Conservation (phyloP, 2,329 filamentous ascomycete genomes). For the Mariannaea elegans region DNA sequence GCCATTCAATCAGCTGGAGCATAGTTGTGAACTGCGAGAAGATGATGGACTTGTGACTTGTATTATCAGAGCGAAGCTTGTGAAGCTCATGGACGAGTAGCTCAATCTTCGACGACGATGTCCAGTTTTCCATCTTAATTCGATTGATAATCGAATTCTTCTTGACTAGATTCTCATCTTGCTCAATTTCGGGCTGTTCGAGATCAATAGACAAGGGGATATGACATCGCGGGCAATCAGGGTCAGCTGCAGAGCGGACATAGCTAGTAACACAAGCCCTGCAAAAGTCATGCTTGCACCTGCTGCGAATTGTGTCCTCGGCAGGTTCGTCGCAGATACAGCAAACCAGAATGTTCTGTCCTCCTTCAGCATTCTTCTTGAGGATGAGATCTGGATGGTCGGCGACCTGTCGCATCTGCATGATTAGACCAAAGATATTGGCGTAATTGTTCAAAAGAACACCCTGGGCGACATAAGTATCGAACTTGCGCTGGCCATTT, state of each 20-base stretch:
- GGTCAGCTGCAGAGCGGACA: constrained; percentile 77
- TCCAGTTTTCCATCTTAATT: constrained; percentile 99
- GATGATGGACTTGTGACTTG: constrained; percentile 95
- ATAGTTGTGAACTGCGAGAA: constrained; percentile 98
- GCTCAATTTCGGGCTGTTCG: constrained; percentile 94
- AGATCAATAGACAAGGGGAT: constrained; percentile 90
- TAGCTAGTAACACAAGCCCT: constrained; percentile 58
- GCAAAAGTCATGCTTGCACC: constrained; percentile 83
- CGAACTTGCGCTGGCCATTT: constrained; percentile 86
- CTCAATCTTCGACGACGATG: constrained; percentile 97
- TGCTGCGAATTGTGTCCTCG: constrained; percentile 91
- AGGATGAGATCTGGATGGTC: constrained; percentile 95
- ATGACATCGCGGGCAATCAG: constrained; percentile 90
- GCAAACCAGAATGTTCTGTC: constrained; percentile 90
- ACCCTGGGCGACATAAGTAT: constrained; percentile 93
- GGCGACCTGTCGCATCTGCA: constrained; percentile 98
- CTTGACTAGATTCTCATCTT: constrained; percentile 86
- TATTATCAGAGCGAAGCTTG: constrained; percentile 88
- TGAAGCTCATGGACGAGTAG: constrained; percentile 94
- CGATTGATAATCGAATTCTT: constrained; percentile 98
- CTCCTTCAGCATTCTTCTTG: constrained; percentile 85
- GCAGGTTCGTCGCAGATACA: constrained; percentile 96
- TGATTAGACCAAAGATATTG: constrained; percentile 98
- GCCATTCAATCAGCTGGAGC: constrained; percentile 97
- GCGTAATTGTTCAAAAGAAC: constrained; percentile 97